Evolutionary conservation across 2,329 filamentous ascomycete species (phyloP).

Genomic region (Gaeumannomyces sp.): DNA sequence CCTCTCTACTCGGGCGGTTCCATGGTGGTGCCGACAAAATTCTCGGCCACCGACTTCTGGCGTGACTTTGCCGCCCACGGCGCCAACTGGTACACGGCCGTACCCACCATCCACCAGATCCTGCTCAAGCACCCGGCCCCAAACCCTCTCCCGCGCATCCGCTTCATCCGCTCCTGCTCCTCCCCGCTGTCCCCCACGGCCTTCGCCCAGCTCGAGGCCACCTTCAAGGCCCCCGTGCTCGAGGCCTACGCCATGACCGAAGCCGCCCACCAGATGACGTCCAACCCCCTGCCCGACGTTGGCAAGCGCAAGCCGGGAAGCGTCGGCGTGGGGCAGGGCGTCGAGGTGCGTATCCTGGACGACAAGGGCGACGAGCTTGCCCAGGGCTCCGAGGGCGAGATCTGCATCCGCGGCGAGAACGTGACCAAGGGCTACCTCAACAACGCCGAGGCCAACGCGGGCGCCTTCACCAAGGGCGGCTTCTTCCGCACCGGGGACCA

Average conservation of each 20-base stretch:
- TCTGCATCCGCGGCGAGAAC: constrained; percentile 76
- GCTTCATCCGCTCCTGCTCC: constrained; percentile 84
- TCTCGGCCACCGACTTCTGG: constrained; percentile 83
- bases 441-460: constrained; percentile 68
- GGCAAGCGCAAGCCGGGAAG: constrained; percentile 72
- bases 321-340: constrained; percentile 77
- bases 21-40: constrained; percentile 70
- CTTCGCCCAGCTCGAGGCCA: constrained; percentile 71
- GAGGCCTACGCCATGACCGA: constrained; percentile 94
- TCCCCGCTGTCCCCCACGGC: constrained; percentile 76
- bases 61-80: constrained; percentile 63
- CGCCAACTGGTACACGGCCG: constrained; percentile 88
- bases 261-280: constrained; percentile 80
- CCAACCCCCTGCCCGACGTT: constrained; percentile 60
- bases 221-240: constrained; percentile 72
- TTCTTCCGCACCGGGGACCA: constrained; percentile 89
- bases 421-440: constrained; percentile 83
- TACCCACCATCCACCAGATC: constrained; percentile 90
- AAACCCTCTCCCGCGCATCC: constrained; percentile 62
- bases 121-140: constrained; percentile 69
- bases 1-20: constrained; percentile 71
- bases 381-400: constrained; percentile 69
- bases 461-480: constrained; percentile 65
- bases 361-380: constrained; percentile 60
- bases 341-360: constrained; percentile 74